Evolutionary conservation across 176 grass and related monocot species (phyloP), one percentile per base, ranked within the genome.

Genomic region (Pharus latifolius): DNA sequence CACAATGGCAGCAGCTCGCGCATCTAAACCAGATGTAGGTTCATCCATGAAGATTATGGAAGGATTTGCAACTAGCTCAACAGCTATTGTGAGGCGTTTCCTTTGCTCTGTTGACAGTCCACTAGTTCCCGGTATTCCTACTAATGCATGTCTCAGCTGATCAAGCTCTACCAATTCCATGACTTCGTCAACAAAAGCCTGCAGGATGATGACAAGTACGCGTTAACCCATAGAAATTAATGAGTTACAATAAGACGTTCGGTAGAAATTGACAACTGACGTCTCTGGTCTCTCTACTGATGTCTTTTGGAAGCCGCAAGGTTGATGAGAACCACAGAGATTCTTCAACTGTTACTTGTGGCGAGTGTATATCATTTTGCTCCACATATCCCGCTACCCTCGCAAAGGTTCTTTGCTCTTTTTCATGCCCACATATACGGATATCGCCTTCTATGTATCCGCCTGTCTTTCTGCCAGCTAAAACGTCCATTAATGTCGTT

Each of bases 371-470:
- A 40, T 92, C 85, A 74, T 82, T 92, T 84, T 92, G 89, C 47
- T 92, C 89, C 56, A 92, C 89, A 77, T 92, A 92, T 66, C 89
- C 89, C n/a, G 89, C 57, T 67, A 92, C 69, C 83, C 89, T 82
- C 17, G 89, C 89, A 65, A 92, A 92, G 19, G 78, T 88, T 35
- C 44, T 75, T 67, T 92, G 89, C 52, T 88, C 85, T 71, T 92
- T 92, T 60, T 56, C 59, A 76, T 81, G 74, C 29, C 89, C 89
- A 13, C 81, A 88, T 62, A 92, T 92, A 19, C 38, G 74, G 35
- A 92, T 83, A 41, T 92, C 85, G 26, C 89, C 89, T 67, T 92
- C 85, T 35, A 88, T 88, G 50, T 82, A 82, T 25, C 89, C 89
- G 2, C 81, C 82, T 7, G 89, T 92, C 73, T 92, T 92, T 56